Base-by-base conservation (phyloP, 2,329 filamentous ascomycete genomes). In the Microascus cirrosus region DNA sequence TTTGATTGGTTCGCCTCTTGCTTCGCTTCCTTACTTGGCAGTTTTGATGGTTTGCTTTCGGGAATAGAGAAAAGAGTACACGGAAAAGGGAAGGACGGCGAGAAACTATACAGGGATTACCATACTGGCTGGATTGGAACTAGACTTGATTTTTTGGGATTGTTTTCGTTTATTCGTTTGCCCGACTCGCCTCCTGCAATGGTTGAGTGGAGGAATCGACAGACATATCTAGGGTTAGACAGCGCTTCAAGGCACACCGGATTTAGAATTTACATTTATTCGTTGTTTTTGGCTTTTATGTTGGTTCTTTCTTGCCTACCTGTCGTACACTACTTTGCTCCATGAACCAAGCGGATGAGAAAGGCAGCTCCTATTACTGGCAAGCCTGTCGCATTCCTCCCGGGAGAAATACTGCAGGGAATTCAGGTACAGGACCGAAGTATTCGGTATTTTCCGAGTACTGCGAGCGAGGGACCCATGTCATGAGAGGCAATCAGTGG, bases 141-240 rank as follows among this genome's bases (percentile, higher is more conserved):
- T 58, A 58, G 56, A 58, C 34, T 57, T 54, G n/a, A 10, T 36
- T 39, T 50, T 35, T 51, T 50, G 15, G 51, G 3, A 22, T 60
- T 32, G 36, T 50, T 55, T 59, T 36, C 25, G n/a, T 57, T 39
- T 58, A 6, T 28, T 24, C n/a, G n/a, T 34, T 48, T 58, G 39
- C 8, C 32, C 34, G 20, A 6, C 22, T 45, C 57, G 36, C 24
- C 42, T 42, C 3, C 20, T n/a, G 18, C n/a, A 42, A 12, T 20
- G 28, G n/a, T 15, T 57, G 12, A 35, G 13, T 20, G 10, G n/a
- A 24, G 42, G 11, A 28, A 35, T 5, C 8, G 42, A 57, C 34
- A 35, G 54, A 25, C 15, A n/a, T 39, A 48, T 13, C 53, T 42
- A 55, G 22, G 34, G 20, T 45, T 45, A 48, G 36, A 56, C 54